Conservation (phyloP, 768 basidiomycete species). For the Hysterangium stoloniferum region DNA sequence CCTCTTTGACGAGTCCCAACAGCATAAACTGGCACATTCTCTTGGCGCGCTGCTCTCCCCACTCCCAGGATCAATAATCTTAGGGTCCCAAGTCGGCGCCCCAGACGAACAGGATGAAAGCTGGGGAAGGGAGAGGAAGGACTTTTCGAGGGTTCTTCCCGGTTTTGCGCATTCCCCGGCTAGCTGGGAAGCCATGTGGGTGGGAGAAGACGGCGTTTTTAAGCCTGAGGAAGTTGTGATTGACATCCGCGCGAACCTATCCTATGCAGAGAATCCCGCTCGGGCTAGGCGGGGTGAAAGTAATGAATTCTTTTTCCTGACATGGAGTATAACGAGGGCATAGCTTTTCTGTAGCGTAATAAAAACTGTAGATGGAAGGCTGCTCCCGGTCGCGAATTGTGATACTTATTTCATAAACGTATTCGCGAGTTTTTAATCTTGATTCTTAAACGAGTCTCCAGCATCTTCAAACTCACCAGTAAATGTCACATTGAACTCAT, state of each 20-base stretch:
- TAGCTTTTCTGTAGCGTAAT: too few relatives aligned
- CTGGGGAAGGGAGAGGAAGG: background rate
- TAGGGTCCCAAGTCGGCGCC: conserved; percentile 13
- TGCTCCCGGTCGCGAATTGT: too few relatives aligned
- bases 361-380: too few relatives aligned
- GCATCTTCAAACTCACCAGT: too few relatives aligned
- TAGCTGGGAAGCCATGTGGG: conserved; percentile 32
- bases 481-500: too few relatives aligned
- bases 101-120: conserved; percentile 4
- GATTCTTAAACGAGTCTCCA: too few relatives aligned
- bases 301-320: background rate
- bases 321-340: conserved; percentile 8
- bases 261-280: background rate
- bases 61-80: conserved; percentile 16
- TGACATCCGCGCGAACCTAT: background rate
- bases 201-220: conserved; percentile 17
- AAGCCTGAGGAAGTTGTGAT: conserved; percentile 8
- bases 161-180: conserved; percentile 25
- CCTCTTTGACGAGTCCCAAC: conserved; percentile 15
- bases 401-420: too few relatives aligned
- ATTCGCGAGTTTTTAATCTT: too few relatives aligned
- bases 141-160: background rate
- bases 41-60: conserved; percentile 13
- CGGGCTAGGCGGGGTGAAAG: background rate
- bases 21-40: conserved; percentile 11